Evolutionary conservation across 768 basidiomycete genomes (phyloP).

Genomic region (Dioszegia aurantiaca): DNA sequence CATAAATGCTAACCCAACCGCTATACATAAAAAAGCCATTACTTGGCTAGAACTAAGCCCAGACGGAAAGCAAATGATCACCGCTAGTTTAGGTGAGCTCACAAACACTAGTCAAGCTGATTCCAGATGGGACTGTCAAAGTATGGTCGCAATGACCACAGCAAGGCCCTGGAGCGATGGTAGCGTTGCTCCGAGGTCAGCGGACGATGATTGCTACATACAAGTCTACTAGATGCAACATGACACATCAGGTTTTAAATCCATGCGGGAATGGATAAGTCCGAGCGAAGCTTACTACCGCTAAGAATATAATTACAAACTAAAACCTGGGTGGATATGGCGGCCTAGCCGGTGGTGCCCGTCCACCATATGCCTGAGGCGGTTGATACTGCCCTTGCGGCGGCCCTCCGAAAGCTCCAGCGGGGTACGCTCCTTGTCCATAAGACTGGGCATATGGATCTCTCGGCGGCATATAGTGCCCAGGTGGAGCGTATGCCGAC

Average conservation of each 20-base stretch:
- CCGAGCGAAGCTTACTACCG: no score
- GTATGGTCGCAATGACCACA: no score
- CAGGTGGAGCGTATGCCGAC: constrained; percentile 19
- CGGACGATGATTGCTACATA: no score
- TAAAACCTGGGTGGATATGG: no score
- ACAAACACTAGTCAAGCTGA: not conserved
- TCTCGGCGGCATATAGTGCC: constrained; percentile 7
- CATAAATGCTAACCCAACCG: constrained; percentile 56
- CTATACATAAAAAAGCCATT: constrained; percentile 76
- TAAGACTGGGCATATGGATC: constrained; percentile 27
- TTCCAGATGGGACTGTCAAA: constrained; percentile 75
- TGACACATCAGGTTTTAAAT: no score
- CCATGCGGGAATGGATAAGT: no score
- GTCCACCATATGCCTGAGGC: not conserved
- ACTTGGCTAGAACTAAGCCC: constrained; percentile 91
- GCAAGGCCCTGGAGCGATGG: no score
- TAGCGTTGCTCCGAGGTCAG: no score
- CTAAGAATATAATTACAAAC: no score
- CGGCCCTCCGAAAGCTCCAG: constrained; percentile 1
- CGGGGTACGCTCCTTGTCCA: not conserved
- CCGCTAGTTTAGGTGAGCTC: constrained; percentile 64
- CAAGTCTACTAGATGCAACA: constrained; percentile 8
- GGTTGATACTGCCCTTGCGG: no score
- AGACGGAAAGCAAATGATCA: constrained; percentile 77
- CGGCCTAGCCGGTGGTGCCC: not conserved